Evolutionary conservation across 768 basidiomycete genomes (phyloP), one percentile per base, ranked within the genome.

Genomic region (Phallus indusiatus): DNA sequence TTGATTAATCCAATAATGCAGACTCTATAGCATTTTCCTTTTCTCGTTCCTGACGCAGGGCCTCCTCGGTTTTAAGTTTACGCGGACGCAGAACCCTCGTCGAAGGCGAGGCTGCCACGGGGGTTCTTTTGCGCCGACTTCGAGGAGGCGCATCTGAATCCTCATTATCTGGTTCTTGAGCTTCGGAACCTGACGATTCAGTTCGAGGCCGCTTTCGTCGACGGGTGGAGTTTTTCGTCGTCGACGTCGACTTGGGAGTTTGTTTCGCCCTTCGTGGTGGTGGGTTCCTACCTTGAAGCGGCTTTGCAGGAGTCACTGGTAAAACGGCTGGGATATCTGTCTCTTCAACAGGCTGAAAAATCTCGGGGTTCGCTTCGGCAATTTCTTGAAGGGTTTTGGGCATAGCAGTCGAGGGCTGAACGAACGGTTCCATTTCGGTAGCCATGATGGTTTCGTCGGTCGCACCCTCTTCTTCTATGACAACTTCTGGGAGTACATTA

Each of bases 321-420:
- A 20, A 46, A 48, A n/a, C 18, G 17, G 20, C 42, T n/a, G 33
- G 33, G 3, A 35, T 64, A 54, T 37, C 22, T 49, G 42, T 21
- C 34, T 34, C 24, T 8, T 17, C 46, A 17, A 20, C 47, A 33
- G 17, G 53, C 55, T 21, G 42, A 64, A 55, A 62, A 56, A 20
- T 53, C 64, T 10, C 67, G 60, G 33, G 67, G 62, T 51, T 73
- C 10, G 34, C 77, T 60, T 82, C 82, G 11, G 83, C 84, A 61
- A 88, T 73, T 63, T 87, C 78, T 33, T 75, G 74, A 84, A 88
- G 83, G 17, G 84, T 82, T 69, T 79, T 85, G 14, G 83, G 80
- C 12, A 62, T 67, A 14, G 61, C 70, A 24, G 53, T 54, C 20
- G 54, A 35, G 63, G 60, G 18, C 48, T 46, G 54, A 57, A 46